Evolutionary conservation across 768 basidiomycete species (phyloP).

Genomic region (Pleurotus djamor): DNA sequence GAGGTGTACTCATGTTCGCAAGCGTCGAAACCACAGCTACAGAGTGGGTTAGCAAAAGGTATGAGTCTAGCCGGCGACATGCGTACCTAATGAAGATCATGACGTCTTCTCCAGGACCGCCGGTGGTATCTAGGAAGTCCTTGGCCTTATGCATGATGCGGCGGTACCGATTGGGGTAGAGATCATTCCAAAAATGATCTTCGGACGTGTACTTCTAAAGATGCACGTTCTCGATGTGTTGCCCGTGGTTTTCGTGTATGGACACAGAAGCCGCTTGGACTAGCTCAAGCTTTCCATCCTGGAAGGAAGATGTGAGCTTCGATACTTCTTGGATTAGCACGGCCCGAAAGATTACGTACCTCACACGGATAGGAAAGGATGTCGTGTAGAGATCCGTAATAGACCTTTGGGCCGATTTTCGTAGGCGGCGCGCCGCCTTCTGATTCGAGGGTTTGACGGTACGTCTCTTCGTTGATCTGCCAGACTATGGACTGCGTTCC

Average conservation of each 20-base stretch:
- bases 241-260: slow-evolving; percentile 78
- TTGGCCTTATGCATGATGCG: slow-evolving; percentile 63
- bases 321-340: background rate
- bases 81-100: slow-evolving; percentile 83
- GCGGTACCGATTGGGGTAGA: slow-evolving; percentile 69
- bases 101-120: slow-evolving; percentile 63
- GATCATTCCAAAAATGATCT: slow-evolving; percentile 68
- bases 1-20: slow-evolving; percentile 86
- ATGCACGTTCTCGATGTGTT: slow-evolving; percentile 87
- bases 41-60: background rate
- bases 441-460: slow-evolving; percentile 62
- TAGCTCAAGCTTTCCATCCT: slow-evolving; percentile 80
- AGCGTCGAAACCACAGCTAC: slow-evolving; percentile 92
- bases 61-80: background rate
- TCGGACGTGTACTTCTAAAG: slow-evolving; percentile 70
- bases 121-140: slow-evolving; percentile 68
- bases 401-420: slow-evolving; percentile 58
- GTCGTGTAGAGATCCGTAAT: slow-evolving; percentile 94
- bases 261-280: slow-evolving; percentile 88
- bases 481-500: slow-evolving; percentile 92
- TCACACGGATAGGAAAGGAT: slow-evolving; percentile 92
- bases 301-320: slow-evolving; percentile 1
- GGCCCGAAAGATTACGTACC: slow-evolving; percentile 30
- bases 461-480: slow-evolving; percentile 89
- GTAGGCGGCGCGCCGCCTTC: slow-evolving; percentile 33